Evolutionary conservation across 192 early-diverging fungal genomes (phyloP), one percentile per base, ranked within the genome.

Genomic region (Backusella sp.): DNA sequence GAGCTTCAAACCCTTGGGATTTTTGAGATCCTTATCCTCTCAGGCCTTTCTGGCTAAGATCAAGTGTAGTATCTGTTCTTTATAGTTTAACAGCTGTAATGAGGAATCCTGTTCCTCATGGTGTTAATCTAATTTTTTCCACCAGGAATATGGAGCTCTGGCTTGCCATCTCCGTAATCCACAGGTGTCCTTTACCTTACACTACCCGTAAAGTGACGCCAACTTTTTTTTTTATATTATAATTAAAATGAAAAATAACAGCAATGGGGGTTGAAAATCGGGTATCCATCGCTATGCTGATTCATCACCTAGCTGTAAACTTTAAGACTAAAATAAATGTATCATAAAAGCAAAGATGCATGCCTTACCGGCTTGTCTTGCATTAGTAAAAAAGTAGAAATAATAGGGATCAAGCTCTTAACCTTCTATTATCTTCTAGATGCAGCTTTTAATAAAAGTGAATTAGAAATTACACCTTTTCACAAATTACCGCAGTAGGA

Each of bases 21-120:
- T 69, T 75, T 70, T 30, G 56, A 46, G 56, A 44, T 73, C 17
- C 76, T 72, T 77, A 66, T 89, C 89, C 91, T 87, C 89, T 90
- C 92, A 90, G 85, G 86, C 88, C 89, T 85, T 90, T 84, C 90
- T 91, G 89, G 91, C 91, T 93, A 90, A 92, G 90, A 92, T 92
- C 91, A 93, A 93, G 91, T 92, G 91, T 93, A 92, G 91, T 93
- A 92, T 92, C 91, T 92, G 91, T 92, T 92, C 89, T 90, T 86
- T 88, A 85, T 81, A 90, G 89, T 87, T 79, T 90, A 86, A 91
- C 82, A 86, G 77, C 86, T 91, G 76, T 83, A 87, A 85, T 76
- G 76, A 62, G 74, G 59, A 42, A 74, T 83, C 82, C 74, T 75
- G 82, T 68, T 44, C 65, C 66, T 68, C 77, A 53, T 74, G 79